These are phyloP conservation scores for Hymenoscyphus albidus DNA, from an alignment of 2,329 filamentous ascomycete species.

Conservation along the genomic window DNA sequence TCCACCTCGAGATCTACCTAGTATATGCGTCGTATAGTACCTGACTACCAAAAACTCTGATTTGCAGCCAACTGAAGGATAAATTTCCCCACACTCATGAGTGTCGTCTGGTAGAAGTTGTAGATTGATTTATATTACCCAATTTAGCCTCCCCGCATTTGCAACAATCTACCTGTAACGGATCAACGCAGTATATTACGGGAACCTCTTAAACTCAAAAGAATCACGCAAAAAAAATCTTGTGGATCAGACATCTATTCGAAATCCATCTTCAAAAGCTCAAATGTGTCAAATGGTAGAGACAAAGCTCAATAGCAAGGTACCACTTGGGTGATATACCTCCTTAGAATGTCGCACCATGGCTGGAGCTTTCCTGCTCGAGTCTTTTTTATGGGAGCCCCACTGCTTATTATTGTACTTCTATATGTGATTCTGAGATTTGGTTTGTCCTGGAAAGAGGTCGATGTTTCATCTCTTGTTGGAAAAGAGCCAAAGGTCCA, in stretches of 20 bases:
- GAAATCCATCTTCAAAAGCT: background rate
- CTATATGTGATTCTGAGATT: background rate
- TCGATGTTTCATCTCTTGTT: background rate
- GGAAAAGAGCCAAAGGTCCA: background rate
- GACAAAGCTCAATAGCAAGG: background rate
- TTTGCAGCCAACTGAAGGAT: background rate
- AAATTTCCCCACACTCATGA: background rate
- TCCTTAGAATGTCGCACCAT: background rate
- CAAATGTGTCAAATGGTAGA: background rate
- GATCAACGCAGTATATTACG: background rate
- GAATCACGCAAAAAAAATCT: background rate
- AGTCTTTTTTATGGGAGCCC: background rate
- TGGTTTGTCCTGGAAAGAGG: background rate
- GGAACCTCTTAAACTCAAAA: background rate
- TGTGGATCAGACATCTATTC: background rate
- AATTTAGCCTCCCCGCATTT: slow-evolving; percentile 9
- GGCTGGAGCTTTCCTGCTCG: background rate
- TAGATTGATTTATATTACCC: slow-evolving; percentile 7
- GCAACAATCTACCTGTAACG: slow-evolving; percentile 2
- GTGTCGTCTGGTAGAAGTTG: background rate
- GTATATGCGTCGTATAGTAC: too few species aligned
- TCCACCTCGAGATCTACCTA: too few species aligned
- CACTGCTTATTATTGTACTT: background rate
- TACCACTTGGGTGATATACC: background rate
- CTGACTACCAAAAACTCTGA: background rate